Percentiles rank a stretch among this genome's conserved stretches.
These are phyloP conservation scores for Oemleria cerasiformis DNA, from an alignment of 306 rosid species.

Conservation along the genomic window DNA sequence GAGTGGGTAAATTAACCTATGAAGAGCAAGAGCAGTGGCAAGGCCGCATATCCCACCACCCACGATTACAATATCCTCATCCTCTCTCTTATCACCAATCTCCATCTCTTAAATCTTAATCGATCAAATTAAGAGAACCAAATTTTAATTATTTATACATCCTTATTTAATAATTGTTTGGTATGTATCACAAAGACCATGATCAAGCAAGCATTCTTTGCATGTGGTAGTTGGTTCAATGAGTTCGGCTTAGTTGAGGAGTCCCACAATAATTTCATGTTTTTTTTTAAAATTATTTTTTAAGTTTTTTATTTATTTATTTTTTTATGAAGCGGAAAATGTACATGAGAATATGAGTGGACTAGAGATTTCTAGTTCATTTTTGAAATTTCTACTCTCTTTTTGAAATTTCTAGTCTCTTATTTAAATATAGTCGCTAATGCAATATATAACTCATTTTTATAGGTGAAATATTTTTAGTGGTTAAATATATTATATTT, in stretches of 20 bases:
- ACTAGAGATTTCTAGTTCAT: too few relatives aligned
- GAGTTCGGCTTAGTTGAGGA: background rate
- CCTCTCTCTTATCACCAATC: background rate
- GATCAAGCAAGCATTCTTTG: background rate
- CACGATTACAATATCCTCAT: constrained; percentile 13
- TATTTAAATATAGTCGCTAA: too few relatives aligned
- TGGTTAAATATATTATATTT: too few relatives aligned
- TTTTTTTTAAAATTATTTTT: background rate
- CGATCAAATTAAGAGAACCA: too few relatives aligned
- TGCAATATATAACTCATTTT: too few relatives aligned
- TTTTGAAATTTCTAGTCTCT: too few relatives aligned
- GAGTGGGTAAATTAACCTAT: constrained; percentile 8
- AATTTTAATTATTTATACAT: too few relatives aligned
- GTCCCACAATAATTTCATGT: background rate
- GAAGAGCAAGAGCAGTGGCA: constrained; percentile 29
- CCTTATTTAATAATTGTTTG: too few relatives aligned
- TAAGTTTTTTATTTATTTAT: background rate
- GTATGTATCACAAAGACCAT: background rate
- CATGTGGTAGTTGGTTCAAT: background rate
- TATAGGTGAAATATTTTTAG: too few relatives aligned
- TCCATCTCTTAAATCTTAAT: background rate
- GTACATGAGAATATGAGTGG: too few relatives aligned
- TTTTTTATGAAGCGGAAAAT: too few relatives aligned
- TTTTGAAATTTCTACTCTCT: too few relatives aligned
- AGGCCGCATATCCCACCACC: constrained; percentile 28